phyloP scores from a whole-genome alignment of 139 green algal genomes.

The Chlorella vulgaris region DNA sequence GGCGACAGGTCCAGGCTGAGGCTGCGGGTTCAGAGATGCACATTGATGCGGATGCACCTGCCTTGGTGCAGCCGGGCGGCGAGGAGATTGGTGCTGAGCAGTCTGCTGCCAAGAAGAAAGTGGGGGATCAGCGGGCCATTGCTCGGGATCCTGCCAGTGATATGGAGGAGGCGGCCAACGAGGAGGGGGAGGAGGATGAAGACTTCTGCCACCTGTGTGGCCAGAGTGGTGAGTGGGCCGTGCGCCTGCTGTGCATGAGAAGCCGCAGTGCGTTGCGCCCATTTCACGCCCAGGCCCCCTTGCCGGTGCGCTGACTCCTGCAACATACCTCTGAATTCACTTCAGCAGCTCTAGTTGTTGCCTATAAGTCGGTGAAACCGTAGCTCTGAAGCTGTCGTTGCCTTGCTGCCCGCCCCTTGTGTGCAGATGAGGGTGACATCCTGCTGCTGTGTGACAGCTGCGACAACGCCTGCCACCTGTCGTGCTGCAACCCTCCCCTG shows the following conservation, averaged over 20 bases:
- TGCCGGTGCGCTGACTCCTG: neutral
- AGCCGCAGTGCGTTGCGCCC: neutral
- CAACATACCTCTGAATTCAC: too few relatives aligned
- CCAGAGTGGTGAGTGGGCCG: slow-evolving; percentile 34
- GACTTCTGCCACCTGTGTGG: slow-evolving; percentile 49
- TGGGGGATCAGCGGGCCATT: too few relatives aligned
- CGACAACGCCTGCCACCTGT: slow-evolving; percentile 53
- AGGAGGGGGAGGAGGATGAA: slow-evolving; percentile 32
- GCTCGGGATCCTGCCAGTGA: too few relatives aligned
- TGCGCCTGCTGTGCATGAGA: slow-evolving; percentile 31
- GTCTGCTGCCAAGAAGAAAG: too few relatives aligned
- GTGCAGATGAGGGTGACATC: slow-evolving; percentile 52
- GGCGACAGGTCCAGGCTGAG: neutral
- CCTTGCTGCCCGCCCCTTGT: neutral
- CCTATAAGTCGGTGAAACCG: too few relatives aligned
- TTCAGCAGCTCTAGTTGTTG: too few relatives aligned
- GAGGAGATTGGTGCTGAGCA: too few relatives aligned
- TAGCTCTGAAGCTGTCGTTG: neutral
- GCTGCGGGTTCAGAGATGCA: neutral
- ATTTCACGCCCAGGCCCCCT: neutral
- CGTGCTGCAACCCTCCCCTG: slow-evolving; percentile 40
- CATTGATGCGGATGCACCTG: neutral
- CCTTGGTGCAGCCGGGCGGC: too few relatives aligned
- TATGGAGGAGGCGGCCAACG: neutral
- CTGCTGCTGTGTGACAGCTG: slow-evolving; percentile 47